Conservation (phyloP, 345 rosid species). For the Corymbia maculata region DNA sequence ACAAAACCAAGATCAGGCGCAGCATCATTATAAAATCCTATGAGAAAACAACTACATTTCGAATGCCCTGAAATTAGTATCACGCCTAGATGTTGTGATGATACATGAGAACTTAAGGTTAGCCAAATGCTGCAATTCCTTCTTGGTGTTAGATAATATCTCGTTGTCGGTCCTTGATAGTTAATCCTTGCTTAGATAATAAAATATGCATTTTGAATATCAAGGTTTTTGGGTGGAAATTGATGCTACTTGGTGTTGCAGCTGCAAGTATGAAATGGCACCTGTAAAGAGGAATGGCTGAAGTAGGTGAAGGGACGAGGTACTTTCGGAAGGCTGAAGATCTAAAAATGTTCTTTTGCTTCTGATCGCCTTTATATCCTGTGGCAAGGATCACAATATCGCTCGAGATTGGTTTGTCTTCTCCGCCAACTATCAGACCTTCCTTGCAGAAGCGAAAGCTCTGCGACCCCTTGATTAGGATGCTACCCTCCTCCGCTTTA, state of each 20-base stretch:
- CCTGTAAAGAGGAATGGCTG: constrained; percentile 17
- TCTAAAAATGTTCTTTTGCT: constrained; percentile 11
- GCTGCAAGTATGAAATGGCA: background rate
- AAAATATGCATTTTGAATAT: background rate
- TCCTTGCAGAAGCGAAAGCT: constrained; percentile 8
- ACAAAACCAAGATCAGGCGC: background rate
- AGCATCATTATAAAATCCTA: background rate
- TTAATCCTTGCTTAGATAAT: background rate
- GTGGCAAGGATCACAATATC: constrained; percentile 15
- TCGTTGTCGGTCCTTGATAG: background rate
- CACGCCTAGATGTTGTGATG: background rate
- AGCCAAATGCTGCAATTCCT: background rate
- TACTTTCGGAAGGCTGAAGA: constrained; percentile 6
- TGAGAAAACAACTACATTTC: background rate
- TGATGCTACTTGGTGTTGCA: background rate
- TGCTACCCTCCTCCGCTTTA: constrained; percentile 13
- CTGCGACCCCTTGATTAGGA: constrained; percentile 6
- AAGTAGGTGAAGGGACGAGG: constrained; percentile 2
- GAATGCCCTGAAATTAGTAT: background rate
- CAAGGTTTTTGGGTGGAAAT: background rate
- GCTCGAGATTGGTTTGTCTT: background rate
- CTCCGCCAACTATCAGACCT: constrained; percentile 4
- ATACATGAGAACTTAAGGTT: background rate
- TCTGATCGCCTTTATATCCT: constrained; percentile 14
- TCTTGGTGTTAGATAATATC: background rate